Base-by-base conservation (phyloP, 257 asterid species). In the Ballota nigra region DNA sequence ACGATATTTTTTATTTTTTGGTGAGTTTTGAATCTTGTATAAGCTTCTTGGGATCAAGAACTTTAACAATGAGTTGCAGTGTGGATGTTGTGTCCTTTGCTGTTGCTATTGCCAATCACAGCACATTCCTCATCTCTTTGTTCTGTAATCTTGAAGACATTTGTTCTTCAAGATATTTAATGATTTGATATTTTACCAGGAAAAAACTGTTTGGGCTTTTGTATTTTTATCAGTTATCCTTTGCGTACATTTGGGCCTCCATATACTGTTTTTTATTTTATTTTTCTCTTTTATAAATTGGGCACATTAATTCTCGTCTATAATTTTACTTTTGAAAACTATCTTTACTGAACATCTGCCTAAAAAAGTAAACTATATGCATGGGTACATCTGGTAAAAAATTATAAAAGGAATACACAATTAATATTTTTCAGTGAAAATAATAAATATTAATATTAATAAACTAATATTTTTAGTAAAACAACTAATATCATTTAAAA, bases 1-100 rank as follows among this genome's bases (percentile, higher is more conserved):
- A 62, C 19, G 40, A 63, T 84, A 33, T 70, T 77, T 81, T 41
- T 59, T 3, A 18, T 19, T 19, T 19, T 52, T 52, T 19, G 0
- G 1, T 0, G 13, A 3, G 26, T 34, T 34, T 34, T 18, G 68
- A 18, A 19, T 62, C 20, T 24, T 58, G 13, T 29, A 53, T 53
- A 5, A 24, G 9, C 38, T 57, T 12, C 63, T 24, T 26, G 63
- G 38, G 38, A 19, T 57, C 4, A 13, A 26, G 2, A 55, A 10
- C 8, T 51, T 13, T n/a, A 57, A 15, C 9, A 26, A 4, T 57
- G 38, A 24, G 38, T 11, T 57, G 20, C 38, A 57, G 29, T 12
- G 63, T 57, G 63, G 63, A 57, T 26, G 36, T 26, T 15, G 34
- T 57, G 6, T 57, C 11, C 29, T 26, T 13, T 57, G 11, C 29